Evolutionary conservation across 2,329 filamentous ascomycete species (phyloP).

Genomic region (Fusarium solani-melongenae): DNA sequence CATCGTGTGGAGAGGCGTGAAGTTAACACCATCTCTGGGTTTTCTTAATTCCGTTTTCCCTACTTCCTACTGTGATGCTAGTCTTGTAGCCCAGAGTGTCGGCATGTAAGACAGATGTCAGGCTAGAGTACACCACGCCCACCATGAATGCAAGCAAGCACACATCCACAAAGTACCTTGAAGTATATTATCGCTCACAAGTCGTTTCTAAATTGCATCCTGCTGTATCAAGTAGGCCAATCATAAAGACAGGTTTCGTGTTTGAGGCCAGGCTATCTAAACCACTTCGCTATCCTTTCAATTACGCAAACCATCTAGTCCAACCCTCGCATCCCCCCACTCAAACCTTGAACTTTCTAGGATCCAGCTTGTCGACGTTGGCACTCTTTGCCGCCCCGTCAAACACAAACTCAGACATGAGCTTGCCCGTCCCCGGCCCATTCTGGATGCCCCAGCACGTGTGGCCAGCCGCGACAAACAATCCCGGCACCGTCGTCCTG

Average conservation of each 20-base stretch:
- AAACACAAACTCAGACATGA: constrained; percentile 83
- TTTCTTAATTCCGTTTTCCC: background rate
- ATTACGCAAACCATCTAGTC: background rate
- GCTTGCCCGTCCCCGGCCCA: constrained; percentile 84
- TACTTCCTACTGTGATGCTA: background rate
- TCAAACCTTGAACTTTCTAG: constrained; percentile 69
- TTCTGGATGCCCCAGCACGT: constrained; percentile 99
- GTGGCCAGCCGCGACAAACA: constrained; percentile 89
- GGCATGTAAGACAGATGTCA: background rate
- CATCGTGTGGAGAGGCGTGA: too few species aligned
- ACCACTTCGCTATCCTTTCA: background rate
- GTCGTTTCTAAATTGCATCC: background rate
- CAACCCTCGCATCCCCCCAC: background rate
- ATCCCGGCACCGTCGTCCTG: constrained; percentile 74
- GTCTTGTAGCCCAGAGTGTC: background rate
- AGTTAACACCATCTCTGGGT: background rate
- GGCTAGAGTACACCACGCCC: background rate
- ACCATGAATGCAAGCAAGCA: background rate
- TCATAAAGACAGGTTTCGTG: background rate
- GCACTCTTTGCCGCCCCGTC: constrained; percentile 78
- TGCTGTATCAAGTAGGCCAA: too few species aligned
- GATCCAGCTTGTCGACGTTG: constrained; percentile 73
- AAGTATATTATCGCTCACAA: background rate
- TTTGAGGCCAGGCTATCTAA: background rate
- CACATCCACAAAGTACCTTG: background rate